Conservation (phyloP, 495 filamentous ascomycete species). For the Aspergillus hancockii region DNA sequence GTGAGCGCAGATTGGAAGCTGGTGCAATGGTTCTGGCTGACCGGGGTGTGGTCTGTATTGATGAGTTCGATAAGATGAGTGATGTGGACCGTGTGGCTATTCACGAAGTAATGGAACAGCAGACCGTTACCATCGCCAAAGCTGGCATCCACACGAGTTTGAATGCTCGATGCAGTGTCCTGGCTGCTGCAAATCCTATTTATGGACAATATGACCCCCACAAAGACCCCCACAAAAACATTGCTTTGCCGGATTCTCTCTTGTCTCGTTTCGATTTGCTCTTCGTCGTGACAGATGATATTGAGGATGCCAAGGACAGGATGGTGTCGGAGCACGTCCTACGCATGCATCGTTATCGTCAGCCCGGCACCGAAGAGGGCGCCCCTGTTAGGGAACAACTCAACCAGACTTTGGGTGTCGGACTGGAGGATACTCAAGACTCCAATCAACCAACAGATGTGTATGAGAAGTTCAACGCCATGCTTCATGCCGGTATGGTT, state of each 20-base stretch:
- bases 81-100: constrained; percentile 98
- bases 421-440: constrained; percentile 75
- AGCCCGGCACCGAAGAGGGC: constrained; percentile 92
- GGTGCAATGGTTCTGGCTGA: constrained; percentile 99
- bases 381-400: constrained; percentile 89
- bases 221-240: constrained; percentile 98
- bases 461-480: constrained; percentile 93
- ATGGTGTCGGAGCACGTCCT: constrained; percentile 95
- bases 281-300: constrained; percentile 97
- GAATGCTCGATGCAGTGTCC: constrained; percentile 94
- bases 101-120: constrained; percentile 99
- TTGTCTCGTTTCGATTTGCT: constrained; percentile 98
- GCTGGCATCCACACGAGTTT: constrained; percentile 97
- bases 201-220: constrained; percentile 98
- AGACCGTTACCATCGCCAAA: constrained; percentile 98
- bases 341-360: constrained; percentile 95
- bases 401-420: constrained; percentile 84
- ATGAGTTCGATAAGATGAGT: constrained; percentile 99
- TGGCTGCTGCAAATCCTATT: constrained; percentile 96
- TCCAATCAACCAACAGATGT: constrained; percentile 78
- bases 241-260: constrained; percentile 94
- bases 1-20: constrained; percentile 90
- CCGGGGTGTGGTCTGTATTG: constrained; percentile 96
- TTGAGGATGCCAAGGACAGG: constrained; percentile 87
- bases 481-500: constrained; percentile 92